These are phyloP conservation scores for Acacia melanoxylon DNA, from an alignment of 306 rosid genomes.

Conservation along the genomic window DNA sequence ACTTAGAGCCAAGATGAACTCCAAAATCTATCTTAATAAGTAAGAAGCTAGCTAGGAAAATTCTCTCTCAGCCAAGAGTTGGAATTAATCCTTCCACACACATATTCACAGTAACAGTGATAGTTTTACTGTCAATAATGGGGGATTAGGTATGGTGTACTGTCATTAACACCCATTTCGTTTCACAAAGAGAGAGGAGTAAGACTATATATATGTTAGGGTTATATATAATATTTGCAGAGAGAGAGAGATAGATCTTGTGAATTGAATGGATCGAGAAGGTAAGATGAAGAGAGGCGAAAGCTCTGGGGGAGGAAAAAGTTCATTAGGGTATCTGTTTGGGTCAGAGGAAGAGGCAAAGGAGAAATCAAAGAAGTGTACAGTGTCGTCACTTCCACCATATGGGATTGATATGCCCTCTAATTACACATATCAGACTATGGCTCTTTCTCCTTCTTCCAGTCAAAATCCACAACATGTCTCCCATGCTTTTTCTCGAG, in stretches of 20 bases:
- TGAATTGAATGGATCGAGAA: not conserved
- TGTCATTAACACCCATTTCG: conserved; percentile 23
- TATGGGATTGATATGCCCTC: conserved; percentile 47
- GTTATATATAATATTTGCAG: not conserved
- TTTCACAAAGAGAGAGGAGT: not conserved
- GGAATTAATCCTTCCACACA: not conserved
- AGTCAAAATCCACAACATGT: conserved; percentile 18
- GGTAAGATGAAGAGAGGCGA: conserved; percentile 67
- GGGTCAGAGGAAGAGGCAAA: conserved; percentile 56
- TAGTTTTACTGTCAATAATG: conserved; percentile 8
- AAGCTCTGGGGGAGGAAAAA: conserved; percentile 69
- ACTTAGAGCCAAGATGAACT: too few species aligned
- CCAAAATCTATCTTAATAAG: too few species aligned
- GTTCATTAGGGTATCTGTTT: conserved; percentile 75
- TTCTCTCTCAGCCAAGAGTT: not conserved
- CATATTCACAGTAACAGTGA: not conserved
- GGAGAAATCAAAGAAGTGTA: not conserved
- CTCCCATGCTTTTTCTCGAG: conserved; percentile 33
- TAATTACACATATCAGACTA: not conserved
- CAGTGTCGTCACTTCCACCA: conserved; percentile 41
- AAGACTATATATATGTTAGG: not conserved
- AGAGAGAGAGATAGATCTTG: not conserved
- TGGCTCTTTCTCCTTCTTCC: conserved; percentile 32
- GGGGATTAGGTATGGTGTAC: conserved; percentile 28
- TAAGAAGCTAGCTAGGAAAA: not conserved